Base-by-base conservation (phyloP, 352 stramenopile genomes). In the Phytophthora macrochlamydospora region DNA sequence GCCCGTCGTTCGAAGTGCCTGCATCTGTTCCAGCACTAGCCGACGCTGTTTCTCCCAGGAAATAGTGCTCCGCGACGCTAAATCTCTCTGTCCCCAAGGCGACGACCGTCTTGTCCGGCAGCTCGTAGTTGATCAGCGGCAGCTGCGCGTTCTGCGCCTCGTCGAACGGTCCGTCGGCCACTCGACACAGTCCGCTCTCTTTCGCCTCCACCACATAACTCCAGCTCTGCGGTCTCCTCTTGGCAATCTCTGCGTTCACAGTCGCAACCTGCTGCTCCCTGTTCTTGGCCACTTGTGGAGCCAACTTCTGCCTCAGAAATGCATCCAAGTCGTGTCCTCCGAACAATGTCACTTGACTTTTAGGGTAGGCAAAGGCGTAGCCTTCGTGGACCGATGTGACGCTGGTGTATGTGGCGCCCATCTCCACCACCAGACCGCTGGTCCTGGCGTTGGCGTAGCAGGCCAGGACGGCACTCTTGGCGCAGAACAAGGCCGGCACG, bases 21-120 rank as follows among this genome's bases (percentile, higher is more conserved):
- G 18, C 56, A 58, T 58, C 68, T n/a, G 35, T 51, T 7, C 37
- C 61, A 5, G 49, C 60, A 46, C 33, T 75, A 53, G 33, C 67
- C 1, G 60, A 32, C 13, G 49, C 38, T 18, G 62, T 49, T 42
- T 62, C 46, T 7, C 51, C 31, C 38, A 72, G 51, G 38, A 98
- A 98, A 62, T 97, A 92, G 59, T 96, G 84, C 62, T 98, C 93
- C 0, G 91, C 84, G 4, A 93, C 88, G 51, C 89, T 92, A 67
- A 98, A 97, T 18, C 87, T 74, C 71, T 97, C 92, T 0, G 87
- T 86, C 28, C 90, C 89, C 44, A 98, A 56, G 13, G 89, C 67
- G 14, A 98, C 64, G n/a, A 92, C 59, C 1, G 83, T 94, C 62
- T 92, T 92, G 62, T 94, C 87, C 1, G 87, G 86, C 48, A 94